Evolutionary conservation across 2,329 filamentous ascomycete genomes (phyloP), one percentile per base, ranked within the genome.

Genomic region (Chaetothyriales sp.): DNA sequence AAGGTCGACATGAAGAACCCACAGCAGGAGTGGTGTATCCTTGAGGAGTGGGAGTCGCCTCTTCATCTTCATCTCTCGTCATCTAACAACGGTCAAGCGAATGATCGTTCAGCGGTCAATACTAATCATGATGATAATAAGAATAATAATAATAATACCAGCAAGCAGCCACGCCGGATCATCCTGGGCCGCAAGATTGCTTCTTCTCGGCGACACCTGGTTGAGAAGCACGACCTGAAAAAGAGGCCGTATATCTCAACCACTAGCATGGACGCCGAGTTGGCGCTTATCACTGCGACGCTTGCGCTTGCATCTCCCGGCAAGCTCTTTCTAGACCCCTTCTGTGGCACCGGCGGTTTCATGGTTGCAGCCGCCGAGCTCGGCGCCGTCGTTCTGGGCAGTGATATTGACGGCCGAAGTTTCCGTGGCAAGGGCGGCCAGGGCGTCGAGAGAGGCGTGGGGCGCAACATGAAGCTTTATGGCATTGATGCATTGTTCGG

Each of bases 201-300:
- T 1, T 70, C 70, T 10, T 82, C 84, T 1, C 77, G 77, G 2
- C 76, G 90, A 44, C 78, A 84, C 49, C 72, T 82, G 4, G 74
- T 86, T 28, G 71, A 77, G 36, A 83, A 76, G 20, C 93, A 89
- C 62, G 88, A 95, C 64, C 74, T 98, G 19, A 98, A 98, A 73
- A 95, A 94, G 68, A 75, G 92, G 25, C 76, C 77, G 42, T 98
- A 98, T 64, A 96, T 98, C 61, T 87, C 84, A 59, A 96, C 90
- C 0, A 98, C 92, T 0, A 92, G 86, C 45, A 96, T 98, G 92
- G 92, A 98, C 64, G 85, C 90, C 0, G 92, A 96, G 65, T 74
- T 98, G 44, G 86, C 88, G 10, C 75, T 98, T 1, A 72, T 98
- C 19, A 95, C 89, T 0, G 92, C 90, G 1, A 98, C 96, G 62